Evolutionary conservation across 163 green algal genomes (phyloP), one percentile per base, ranked within the genome.

Genomic region (Scenedesmus sp.): DNA sequence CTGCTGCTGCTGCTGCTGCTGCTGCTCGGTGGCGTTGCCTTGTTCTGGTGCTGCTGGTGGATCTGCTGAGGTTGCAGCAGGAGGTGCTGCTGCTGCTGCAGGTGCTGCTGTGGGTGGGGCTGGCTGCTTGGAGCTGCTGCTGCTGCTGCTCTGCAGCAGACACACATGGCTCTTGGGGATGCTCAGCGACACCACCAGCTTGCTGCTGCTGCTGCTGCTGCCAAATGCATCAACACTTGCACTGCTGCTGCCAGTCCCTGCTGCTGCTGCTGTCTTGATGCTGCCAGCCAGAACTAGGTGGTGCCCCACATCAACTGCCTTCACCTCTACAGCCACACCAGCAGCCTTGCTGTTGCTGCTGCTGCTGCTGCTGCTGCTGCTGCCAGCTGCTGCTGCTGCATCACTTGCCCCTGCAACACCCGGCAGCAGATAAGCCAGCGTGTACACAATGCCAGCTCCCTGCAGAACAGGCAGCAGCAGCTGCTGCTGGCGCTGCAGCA

Each of bases 201-300:
- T 46, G 82, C 82, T 66, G 82, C 52, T 70, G 55, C 82, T 66
- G 82, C 52, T 52, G 82, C 82, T 66, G 82, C 82, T 34, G 46
- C 77, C 12, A 7, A 0, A 1, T 4, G 26, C 74, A 82, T 12
- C 2, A 4, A 8, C 57, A 7, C 0, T 55, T 2, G 26, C n/a
- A 82, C 10, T 34, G 34, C 34, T 84, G 76, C 76, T 84, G 26
- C 23, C 23, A 54, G 6, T 54, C 23, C 5, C 70, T 15, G 70
- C 70, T 15, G 54, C 83, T 56, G 46, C 67, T 83, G 86, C 2
- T 16, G 54, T 4, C 54, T 13, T 84, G 10, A 85, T 15, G 57
- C 76, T 87, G 2, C 88, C 88, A 52, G 79, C 88, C 8, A 88
- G 20, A 8, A 92, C 88, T n/a, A 92, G 15, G 52, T 92, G 64